Percentiles rank a stretch among this genome's conserved stretches.
Conservation (phyloP, 176 grass and related monocot species). For the Ensete glaucum region DNA sequence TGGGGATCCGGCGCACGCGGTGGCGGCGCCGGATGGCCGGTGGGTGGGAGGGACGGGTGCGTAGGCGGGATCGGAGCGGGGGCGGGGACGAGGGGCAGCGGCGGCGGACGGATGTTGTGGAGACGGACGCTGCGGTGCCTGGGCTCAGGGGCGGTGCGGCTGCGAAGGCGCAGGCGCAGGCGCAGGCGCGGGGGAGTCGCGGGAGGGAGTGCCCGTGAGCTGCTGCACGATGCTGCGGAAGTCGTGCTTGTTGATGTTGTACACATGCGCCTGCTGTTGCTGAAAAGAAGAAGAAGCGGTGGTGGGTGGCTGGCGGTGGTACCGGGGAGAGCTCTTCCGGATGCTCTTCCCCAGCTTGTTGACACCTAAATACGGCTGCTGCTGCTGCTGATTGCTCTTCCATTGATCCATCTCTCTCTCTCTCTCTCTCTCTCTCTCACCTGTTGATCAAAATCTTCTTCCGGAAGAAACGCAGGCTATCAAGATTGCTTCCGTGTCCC, state of each 20-base stretch:
- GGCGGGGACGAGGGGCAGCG: constrained; percentile 39
- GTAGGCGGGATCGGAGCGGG: constrained; percentile 22
- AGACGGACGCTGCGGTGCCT: constrained; percentile 53
- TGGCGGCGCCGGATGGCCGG: constrained; percentile 9
- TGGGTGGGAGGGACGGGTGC: neutral
- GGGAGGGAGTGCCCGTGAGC: constrained; percentile 70
- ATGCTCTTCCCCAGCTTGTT: constrained; percentile 74
- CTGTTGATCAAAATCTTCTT: too few relatives aligned
- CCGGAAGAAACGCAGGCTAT: too few relatives aligned
- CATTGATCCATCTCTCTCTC: constrained; percentile 54
- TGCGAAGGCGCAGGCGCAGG: neutral
- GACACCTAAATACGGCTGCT: constrained; percentile 58
- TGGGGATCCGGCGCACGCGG: constrained; percentile 42
- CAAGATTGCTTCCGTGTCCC: too few relatives aligned
- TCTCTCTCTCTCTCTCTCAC: too few relatives aligned
- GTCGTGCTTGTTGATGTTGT: constrained; percentile 95
- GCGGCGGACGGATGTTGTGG: constrained; percentile 69
- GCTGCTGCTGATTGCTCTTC: constrained; percentile 19
- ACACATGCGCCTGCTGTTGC: constrained; percentile 79
- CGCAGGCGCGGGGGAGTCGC: constrained; percentile 27
- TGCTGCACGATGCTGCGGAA: constrained; percentile 94
- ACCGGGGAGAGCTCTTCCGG: constrained; percentile 38
- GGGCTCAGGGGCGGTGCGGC: constrained; percentile 27
- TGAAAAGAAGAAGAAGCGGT: constrained; percentile 11
- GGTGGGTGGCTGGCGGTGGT: neutral